Evolutionary conservation across 441 rosid species (phyloP), one percentile per base, ranked within the genome.

Genomic region (Euphorbia schlechtendalii): DNA sequence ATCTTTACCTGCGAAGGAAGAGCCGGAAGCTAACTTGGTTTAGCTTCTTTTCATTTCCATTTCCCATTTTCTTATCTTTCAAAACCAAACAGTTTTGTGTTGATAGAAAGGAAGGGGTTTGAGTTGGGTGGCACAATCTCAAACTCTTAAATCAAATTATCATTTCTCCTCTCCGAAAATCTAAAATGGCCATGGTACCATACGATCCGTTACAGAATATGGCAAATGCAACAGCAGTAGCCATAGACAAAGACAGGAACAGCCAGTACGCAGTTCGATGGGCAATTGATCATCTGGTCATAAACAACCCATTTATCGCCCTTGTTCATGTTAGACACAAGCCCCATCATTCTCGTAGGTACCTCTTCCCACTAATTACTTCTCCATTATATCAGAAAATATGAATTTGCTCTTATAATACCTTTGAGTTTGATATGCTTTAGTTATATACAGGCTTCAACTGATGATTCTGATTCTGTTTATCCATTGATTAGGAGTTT

Each of bases 251-350:
- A 71, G 94, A 86, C 73, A 90, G 83, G 81, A 88, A 83, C 80
- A 92, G 92, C 84, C 86, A 76, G 8, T 75, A 76, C 51, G 96
- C 96, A 32, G 84, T 86, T 13, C 83, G 92, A n/a, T 92, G 98
- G 98, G 90, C 96, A 27, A 81, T 84, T 8, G 96, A 92, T 43
- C 80, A 82, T 77, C 92, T 86, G 27, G 30, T 64, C 9, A 54
- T 63, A 65, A 75, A 51, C 62, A 81, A 76, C 54, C 69, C 82
- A 2, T 65, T 66, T 27, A 69, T 90, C 69, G 73, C 75, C 58
- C 75, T 92, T 18, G 56, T 92, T 54, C 96, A 92, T 57, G 96
- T 92, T 65, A 78, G 69, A 65, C 80, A 74, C 52, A 83, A 75
- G 73, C 59, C 65, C 64, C n/a, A n/a, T 63, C 75, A 75, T 63